Percentiles rank a stretch among this genome's conserved stretches.
These are phyloP conservation scores for Setaria viridis DNA, from an alignment of 202 grass and related monocot species.

Conservation along the genomic window DNA sequence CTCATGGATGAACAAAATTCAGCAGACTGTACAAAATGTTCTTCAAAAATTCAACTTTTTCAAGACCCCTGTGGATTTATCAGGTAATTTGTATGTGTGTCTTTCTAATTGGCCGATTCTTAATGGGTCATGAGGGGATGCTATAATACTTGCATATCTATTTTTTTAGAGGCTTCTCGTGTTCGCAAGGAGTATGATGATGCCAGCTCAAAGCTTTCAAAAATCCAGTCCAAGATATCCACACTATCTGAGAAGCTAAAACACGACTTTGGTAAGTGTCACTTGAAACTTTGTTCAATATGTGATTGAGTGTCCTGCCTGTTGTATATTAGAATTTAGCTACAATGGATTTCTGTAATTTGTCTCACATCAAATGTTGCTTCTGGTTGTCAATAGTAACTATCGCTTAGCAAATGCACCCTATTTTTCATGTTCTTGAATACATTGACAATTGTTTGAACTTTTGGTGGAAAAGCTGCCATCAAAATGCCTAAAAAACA, in stretches of 20 bases:
- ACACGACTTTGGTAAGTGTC: slow-evolving; percentile 80
- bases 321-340: slow-evolving; percentile 19
- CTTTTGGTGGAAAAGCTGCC: not conserved
- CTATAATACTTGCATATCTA: slow-evolving; percentile 40
- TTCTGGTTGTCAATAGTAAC: slow-evolving; percentile 15
- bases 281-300: slow-evolving; percentile 15
- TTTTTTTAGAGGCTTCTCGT: slow-evolving; percentile 72
- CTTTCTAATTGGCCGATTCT: slow-evolving; percentile 18
- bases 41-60: slow-evolving; percentile 92
- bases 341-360: slow-evolving; percentile 30
- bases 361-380: not conserved
- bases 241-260: slow-evolving; percentile 79
- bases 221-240: slow-evolving; percentile 89
- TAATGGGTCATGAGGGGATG: slow-evolving; percentile 19
- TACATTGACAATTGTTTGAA: not conserved
- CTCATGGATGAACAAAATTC: slow-evolving; percentile 89
- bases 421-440: slow-evolving; percentile 18
- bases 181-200: slow-evolving; percentile 95
- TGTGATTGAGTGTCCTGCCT: slow-evolving; percentile 8
- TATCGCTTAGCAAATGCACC: slow-evolving; percentile 20
- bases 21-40: slow-evolving; percentile 83
- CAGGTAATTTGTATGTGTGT: slow-evolving; percentile 60
- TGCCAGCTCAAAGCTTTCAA: slow-evolving; percentile 88
- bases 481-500: slow-evolving; percentile 14
- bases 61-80: slow-evolving; percentile 86